Base-by-base conservation (phyloP, 371 early-diverging fungal genomes). In the Mortierella sp. region DNA sequence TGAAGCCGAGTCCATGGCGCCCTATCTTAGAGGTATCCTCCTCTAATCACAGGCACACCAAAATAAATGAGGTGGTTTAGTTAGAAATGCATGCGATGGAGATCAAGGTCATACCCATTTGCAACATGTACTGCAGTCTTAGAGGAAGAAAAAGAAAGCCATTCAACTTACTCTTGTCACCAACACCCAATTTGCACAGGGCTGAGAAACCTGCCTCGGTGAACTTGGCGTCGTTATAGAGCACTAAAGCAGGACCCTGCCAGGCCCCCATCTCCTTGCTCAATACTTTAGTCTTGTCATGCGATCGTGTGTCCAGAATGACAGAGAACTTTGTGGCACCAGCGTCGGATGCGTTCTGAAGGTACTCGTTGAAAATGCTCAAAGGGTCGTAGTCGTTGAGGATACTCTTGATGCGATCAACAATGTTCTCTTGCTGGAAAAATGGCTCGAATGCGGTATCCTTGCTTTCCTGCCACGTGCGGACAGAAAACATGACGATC, bases 271-370 rank as follows among this genome's bases (percentile, higher is more conserved):
- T 85, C 34, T 77, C 73, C 5, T 73, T 21, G 11, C 70, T 70
- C 45, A 89, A 38, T 3, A 83, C 26, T 28, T 65, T 70, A 1
- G 70, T 42, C n/a, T 31, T 74, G 4, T 44, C 57, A 55, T 60
- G 78, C 9, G 60, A 50, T 7, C 81, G 72, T 1, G 50, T 28
- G 16, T 89, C 89, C 31, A 89, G n/a, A 47, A 88, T 81, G 45
- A 89, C 77, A 16, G 60, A 71, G 70, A 84, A 89, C 75, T 77
- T 70, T 16, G 80, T 78, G 34, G 89, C 89, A 0, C 88, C 81
- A 38, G 89, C 89, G 68, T 89, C 89, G 19, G 84, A 88, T 0
- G 89, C 89, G 47, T 89, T 89, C 76, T 89, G 89, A 8, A 89
- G 68, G 31, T 83, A 89, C 75, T 89, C 89, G 7, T 72, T 55